Percentiles rank a stretch among this genome's conserved stretches.
Evolutionary conservation across 2,329 filamentous ascomycete genomes (phyloP).

Genomic region (Xylaria polymorpha): DNA sequence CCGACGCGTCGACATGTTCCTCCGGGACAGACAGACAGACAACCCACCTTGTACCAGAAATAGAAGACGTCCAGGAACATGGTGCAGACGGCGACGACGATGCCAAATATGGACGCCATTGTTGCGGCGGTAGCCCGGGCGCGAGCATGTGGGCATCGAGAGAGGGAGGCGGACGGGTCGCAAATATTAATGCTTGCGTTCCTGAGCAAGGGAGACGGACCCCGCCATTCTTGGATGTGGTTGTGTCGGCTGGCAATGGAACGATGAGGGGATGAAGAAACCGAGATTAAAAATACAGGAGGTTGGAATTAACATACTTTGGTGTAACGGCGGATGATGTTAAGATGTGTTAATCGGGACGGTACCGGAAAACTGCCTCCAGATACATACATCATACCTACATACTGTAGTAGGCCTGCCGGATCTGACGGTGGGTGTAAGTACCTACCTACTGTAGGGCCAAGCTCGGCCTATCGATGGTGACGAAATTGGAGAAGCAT

Average conservation of each 20-base stretch:
- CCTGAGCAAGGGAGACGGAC: conserved; percentile 16
- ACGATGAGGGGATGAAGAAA: background rate
- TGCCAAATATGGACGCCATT: conserved; percentile 46
- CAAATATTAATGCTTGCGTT: conserved; percentile 10
- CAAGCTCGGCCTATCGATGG: conserved; percentile 28
- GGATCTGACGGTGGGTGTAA: background rate
- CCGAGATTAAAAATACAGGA: background rate
- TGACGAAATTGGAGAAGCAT: conserved; percentile 27
- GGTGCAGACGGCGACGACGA: conserved; percentile 63
- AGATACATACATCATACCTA: too few species aligned
- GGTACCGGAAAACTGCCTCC: background rate
- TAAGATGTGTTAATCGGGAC: background rate
- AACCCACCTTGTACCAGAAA: conserved; percentile 70
- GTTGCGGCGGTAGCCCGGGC: conserved; percentile 27
- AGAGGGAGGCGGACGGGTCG: conserved; percentile 1
- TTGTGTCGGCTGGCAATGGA: conserved; percentile 8
- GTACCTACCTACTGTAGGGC: background rate
- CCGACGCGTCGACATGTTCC: background rate
- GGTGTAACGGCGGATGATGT: background rate
- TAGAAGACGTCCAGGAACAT: conserved; percentile 70
- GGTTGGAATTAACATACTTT: background rate
- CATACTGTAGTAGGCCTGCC: background rate
- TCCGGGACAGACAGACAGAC: background rate
- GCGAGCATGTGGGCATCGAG: conserved; percentile 32
- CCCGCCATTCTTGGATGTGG: conserved; percentile 26